Conservation (phyloP, 768 basidiomycete species). For the Boletus edulis region DNA sequence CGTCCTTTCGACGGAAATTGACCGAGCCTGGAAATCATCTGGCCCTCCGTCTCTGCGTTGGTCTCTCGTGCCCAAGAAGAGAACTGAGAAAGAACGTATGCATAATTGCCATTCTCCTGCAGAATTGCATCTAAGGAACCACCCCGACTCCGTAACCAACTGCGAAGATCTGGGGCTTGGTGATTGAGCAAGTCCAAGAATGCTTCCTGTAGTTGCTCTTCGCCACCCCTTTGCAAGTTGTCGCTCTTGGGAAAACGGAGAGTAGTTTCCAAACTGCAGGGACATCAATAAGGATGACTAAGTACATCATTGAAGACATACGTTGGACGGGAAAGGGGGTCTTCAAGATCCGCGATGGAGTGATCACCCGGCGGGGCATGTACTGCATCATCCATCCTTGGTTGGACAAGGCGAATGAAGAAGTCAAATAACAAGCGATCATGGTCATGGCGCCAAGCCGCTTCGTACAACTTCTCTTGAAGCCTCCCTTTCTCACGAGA, state of each 20-base stretch:
- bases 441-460: conserved; percentile 6
- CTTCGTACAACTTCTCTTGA: not conserved
- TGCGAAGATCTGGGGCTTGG: no score
- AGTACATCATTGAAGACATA: not conserved
- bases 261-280: not conserved
- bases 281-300: not conserved
- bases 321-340: conserved; percentile 2
- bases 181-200: no score
- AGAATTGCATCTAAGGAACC: no score
- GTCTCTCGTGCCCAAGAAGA: not conserved
- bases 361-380: not conserved
- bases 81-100: not conserved
- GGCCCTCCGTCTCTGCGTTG: not conserved
- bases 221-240: not conserved
- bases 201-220: no score
- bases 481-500: conserved; percentile 3
- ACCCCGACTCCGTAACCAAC: no score
- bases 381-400: not conserved
- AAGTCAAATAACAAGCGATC: conserved; percentile 11
- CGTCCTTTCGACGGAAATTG: not conserved
- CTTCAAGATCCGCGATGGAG: not conserved
- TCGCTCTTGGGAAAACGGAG: not conserved
- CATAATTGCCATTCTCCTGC: no score
- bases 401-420: conserved; percentile 2
- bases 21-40: not conserved